A percentile compares a stretch with the other conserved stretches of the same genome.
Conservation (phyloP, 441 rosid genomes). For the Erodium texanum region DNA sequence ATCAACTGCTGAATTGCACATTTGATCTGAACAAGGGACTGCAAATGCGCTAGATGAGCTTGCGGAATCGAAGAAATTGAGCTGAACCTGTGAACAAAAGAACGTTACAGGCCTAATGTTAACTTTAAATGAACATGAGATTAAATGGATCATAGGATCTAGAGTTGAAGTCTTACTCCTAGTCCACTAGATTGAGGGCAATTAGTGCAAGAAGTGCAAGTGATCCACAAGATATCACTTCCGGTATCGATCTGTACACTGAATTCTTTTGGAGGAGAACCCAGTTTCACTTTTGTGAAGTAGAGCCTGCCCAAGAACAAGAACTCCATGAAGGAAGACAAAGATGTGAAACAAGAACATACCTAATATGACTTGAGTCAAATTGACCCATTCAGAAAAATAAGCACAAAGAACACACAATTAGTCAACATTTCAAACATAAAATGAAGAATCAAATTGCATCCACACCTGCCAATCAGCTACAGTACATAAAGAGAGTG, state of each 20-base stretch:
- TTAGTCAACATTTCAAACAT: conserved; percentile 1
- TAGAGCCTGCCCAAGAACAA: conserved; percentile 45
- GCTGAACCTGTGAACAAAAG: conserved; percentile 37
- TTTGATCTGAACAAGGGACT: conserved; percentile 53
- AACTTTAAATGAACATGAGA: not conserved
- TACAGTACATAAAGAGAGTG: not conserved
- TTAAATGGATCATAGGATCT: conserved; percentile 2
- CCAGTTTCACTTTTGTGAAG: conserved; percentile 65
- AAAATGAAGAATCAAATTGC: not conserved
- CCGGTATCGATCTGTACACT: conserved; percentile 79
- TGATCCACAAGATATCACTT: conserved; percentile 66
- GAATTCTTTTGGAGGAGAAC: conserved; percentile 66
- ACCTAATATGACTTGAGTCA: too few relatives aligned
- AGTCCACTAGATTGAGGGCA: conserved; percentile 70
- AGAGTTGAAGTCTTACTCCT: conserved; percentile 37
- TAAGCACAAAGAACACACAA: not conserved
- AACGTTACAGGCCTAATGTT: not conserved
- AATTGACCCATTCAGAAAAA: not conserved
- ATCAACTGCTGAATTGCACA: conserved; percentile 46
- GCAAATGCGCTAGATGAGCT: conserved; percentile 42
- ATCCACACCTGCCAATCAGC: not conserved
- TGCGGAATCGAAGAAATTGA: conserved; percentile 50
- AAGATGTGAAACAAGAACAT: conserved; percentile 1
- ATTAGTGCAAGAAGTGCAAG: conserved; percentile 53
- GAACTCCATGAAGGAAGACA: conserved; percentile 12